Percentiles rank a stretch among this genome's conserved stretches.
Conservation (phyloP, 345 rosid genomes). For the Salix dunnii region DNA sequence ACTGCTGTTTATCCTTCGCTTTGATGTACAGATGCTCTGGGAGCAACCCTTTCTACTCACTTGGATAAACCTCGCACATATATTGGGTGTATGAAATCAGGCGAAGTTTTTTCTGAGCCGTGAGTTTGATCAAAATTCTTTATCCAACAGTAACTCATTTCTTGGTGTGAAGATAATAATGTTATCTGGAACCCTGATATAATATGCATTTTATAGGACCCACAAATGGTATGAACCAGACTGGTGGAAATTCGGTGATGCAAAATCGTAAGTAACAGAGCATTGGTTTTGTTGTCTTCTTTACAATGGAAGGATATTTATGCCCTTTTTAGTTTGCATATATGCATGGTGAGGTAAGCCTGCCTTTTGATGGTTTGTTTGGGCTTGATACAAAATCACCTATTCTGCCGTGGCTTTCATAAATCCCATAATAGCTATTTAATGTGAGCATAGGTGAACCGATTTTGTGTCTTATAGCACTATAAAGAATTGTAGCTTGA, state of each 20-base stretch:
- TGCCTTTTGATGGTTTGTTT: neutral
- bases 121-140: slow-evolving; percentile 36
- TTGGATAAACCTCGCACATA: slow-evolving; percentile 60
- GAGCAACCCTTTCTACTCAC: slow-evolving; percentile 65
- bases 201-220: slow-evolving; percentile 39
- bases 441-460: neutral
- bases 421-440: neutral
- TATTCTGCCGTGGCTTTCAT: neutral
- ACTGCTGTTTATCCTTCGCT: neutral
- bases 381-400: neutral
- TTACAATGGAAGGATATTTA: neutral
- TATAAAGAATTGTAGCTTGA: no score
- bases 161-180: neutral
- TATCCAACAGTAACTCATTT: neutral
- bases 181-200: neutral
- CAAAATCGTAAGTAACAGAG: slow-evolving; percentile 54
- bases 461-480: neutral
- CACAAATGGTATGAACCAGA: slow-evolving; percentile 76
- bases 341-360: neutral
- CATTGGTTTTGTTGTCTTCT: neutral
- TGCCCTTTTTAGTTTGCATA: neutral
- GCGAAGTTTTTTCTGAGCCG: slow-evolving; percentile 70
- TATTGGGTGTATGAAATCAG: slow-evolving; percentile 89
- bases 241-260: slow-evolving; percentile 96
- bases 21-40: slow-evolving; percentile 54